A percentile compares a stretch with the other conserved stretches of the same genome.
phyloP scores from a whole-genome alignment of 1,284 basidiomycete genomes.

The Apiotrichum mycotoxinovorans region DNA sequence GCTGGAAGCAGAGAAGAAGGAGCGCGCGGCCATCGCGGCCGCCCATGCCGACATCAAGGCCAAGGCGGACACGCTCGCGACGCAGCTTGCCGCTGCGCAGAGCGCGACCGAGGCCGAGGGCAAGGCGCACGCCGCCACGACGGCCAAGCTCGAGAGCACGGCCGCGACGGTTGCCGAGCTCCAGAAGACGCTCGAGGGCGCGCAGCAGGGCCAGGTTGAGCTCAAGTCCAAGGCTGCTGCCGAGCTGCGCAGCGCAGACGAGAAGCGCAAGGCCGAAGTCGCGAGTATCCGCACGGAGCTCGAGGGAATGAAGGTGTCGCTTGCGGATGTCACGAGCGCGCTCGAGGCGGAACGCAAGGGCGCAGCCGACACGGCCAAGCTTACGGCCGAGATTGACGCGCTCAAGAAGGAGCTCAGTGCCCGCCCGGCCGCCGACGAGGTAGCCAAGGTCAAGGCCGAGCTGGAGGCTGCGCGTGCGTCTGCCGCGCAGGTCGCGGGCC shows the following conservation, averaged over 20 bases:
- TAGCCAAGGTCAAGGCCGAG: not conserved
- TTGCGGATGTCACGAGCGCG: not conserved
- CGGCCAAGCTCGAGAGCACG: slow-evolving; percentile 3
- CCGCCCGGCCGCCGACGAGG: not conserved
- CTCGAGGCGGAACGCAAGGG: slow-evolving; percentile 6
- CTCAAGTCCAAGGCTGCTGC: not conserved
- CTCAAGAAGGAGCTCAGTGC: not conserved
- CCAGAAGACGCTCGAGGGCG: slow-evolving; percentile 8
- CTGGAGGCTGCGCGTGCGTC: not conserved
- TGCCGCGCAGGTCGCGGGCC: not conserved
- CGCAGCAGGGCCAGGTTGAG: not conserved
- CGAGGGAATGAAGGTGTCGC: slow-evolving; percentile 2
- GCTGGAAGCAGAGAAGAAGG: slow-evolving; percentile 7
- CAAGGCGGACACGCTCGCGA: slow-evolving; percentile 6
- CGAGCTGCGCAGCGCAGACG: not conserved
- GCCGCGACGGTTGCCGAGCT: slow-evolving; percentile 11
- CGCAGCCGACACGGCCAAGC: not conserved
- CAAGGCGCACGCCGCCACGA: not conserved
- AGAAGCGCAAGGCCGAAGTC: slow-evolving; percentile 10
- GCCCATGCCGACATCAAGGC: not conserved
- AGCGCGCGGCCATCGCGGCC: slow-evolving; percentile 7
- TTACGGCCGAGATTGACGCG: not conserved
- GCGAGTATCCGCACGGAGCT: slow-evolving; percentile 2
- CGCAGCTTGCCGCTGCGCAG: slow-evolving; percentile 10
- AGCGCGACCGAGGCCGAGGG: slow-evolving; percentile 2